Evolutionary conservation across 2,329 filamentous ascomycete species (phyloP), one percentile per base, ranked within the genome.

Genomic region (Colletotrichum sp.): DNA sequence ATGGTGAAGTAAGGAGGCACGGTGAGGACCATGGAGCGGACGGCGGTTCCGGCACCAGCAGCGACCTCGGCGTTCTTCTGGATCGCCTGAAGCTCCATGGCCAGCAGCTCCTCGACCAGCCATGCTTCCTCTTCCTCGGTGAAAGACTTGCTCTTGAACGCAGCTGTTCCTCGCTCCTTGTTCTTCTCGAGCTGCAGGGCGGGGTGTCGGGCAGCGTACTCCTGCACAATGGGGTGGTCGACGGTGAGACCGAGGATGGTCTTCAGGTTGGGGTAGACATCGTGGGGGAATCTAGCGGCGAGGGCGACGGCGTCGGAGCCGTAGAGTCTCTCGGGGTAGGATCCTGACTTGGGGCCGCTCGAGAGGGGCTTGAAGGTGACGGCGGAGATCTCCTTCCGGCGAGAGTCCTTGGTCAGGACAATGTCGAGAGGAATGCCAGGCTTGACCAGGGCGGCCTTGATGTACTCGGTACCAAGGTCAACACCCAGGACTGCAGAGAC

Each of bases 341-440:
- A 86, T 69, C 91, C 93, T 79, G 88, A 88, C 81, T 91, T 90
- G 75, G 92, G 88, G 71, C 90, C 91, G 81, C 90, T 87, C 80
- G 91, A 91, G n/a, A 92, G 90, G 48, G 96, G 95, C 87, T 99
- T 99, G 88, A 99, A 99, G 59, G 95, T 94, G 79, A 99, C 93
- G 57, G 96, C 96, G 3, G 96, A 95, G 28, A 91, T 92, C 85
- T 99, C 97, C 89, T 99, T 99, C 82, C 97, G 94, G 85, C 98
- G 95, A 34, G 97, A 98, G 87, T 99, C 97, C 84, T 99, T 99
- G 34, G 96, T 98, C 72, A 98, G 91, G 84, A 99, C 96, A 79
- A 99, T 99, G 80, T 99, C 97, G 83, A 99, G 95, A 13, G 97
- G 97, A 68, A 98, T 96, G 77, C 97, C 97, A 3, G 97, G 97